Conservation (phyloP, 2,329 filamentous ascomycete genomes). For the Pseudogymnoascus pannorum region DNA sequence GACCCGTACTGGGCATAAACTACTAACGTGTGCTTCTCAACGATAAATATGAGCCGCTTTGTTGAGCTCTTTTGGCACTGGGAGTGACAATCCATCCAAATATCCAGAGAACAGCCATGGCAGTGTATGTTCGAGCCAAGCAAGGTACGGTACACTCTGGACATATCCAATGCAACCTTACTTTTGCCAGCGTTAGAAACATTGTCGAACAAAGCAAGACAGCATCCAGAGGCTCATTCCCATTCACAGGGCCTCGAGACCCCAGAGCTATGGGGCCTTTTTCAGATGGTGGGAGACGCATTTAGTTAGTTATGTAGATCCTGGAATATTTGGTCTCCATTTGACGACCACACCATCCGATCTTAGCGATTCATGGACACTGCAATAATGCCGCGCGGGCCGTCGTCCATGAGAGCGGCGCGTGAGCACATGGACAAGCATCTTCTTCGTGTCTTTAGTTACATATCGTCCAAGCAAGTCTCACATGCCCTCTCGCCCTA, state of each 20-base stretch:
- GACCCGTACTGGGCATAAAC: not conserved
- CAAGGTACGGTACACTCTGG: not conserved
- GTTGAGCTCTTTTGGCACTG: not conserved
- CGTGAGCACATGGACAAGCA: not conserved
- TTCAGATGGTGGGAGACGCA: not conserved
- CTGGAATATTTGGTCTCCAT: not conserved
- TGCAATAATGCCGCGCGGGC: not conserved
- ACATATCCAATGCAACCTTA: not conserved
- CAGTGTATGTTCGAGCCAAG: not conserved
- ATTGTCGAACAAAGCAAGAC: not conserved
- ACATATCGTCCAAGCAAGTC: not conserved
- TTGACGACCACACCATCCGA: not conserved
- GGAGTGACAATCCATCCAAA: not conserved
- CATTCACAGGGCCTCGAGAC: not conserved
- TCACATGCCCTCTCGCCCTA: not conserved
- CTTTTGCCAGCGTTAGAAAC: not conserved
- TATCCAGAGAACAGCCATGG: not conserved
- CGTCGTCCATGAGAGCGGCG: not conserved
- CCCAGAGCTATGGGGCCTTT: not conserved
- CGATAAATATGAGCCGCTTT: not conserved
- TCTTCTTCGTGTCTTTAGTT: not conserved
- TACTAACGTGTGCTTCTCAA: not conserved
- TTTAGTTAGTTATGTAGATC: not conserved
- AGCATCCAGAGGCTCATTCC: not conserved
- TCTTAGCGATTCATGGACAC: not conserved